phyloP scores from a whole-genome alignment of 1,284 basidiomycete species.

The Pholiota adiposa region DNA sequence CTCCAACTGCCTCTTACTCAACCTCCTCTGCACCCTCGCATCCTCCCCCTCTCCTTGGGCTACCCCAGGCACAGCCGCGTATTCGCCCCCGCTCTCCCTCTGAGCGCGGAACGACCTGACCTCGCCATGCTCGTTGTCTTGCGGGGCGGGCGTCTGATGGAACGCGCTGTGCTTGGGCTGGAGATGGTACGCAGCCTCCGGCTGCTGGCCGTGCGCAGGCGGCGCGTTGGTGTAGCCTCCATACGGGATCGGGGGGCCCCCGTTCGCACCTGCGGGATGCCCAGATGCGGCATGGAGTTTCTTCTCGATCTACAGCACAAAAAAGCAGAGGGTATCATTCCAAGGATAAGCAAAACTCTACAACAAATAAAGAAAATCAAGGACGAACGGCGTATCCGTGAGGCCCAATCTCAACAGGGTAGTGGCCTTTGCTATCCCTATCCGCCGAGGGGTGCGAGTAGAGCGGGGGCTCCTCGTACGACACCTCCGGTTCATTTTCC shows the following conservation, averaged over 20 bases:
- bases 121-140: neutral
- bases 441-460: slow-evolving; percentile 39
- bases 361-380: slow-evolving; percentile 3
- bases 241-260: too few species aligned
- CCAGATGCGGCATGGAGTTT: slow-evolving; percentile 5
- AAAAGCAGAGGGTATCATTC: slow-evolving; percentile 1
- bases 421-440: slow-evolving; percentile 29
- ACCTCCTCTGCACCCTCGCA: slow-evolving; percentile 29
- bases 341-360: neutral
- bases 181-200: neutral
- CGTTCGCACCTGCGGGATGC: too few species aligned
- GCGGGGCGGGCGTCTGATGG: neutral
- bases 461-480: slow-evolving; percentile 53
- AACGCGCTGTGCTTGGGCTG: neutral
- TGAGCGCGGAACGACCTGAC: neutral
- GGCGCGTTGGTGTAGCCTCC: neutral
- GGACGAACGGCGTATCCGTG: slow-evolving; percentile 76
- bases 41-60: slow-evolving; percentile 26
- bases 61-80: neutral
- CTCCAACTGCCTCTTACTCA: slow-evolving; percentile 68
- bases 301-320: slow-evolving; percentile 23
- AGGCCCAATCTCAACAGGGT: slow-evolving; percentile 56
- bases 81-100: slow-evolving; percentile 4
- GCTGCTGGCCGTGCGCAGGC: neutral
- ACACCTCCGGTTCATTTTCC: slow-evolving; percentile 38